phyloP scores from a whole-genome alignment of 2,329 filamentous ascomycete genomes.

The Ophiobolus disseminans region DNA sequence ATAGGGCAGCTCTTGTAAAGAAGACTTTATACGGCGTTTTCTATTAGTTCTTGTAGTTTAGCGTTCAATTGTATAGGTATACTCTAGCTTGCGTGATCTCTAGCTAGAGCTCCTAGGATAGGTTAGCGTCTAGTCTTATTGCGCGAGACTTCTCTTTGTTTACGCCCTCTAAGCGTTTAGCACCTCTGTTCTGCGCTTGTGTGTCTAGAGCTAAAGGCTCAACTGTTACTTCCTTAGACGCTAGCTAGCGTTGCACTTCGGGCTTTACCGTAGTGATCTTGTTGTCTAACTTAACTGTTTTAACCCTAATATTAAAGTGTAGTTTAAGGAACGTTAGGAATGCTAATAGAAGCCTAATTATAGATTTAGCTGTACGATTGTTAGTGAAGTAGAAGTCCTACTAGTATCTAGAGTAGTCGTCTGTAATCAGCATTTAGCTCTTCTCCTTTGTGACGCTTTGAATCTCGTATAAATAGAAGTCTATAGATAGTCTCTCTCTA shows the following conservation, averaged over 20 bases:
- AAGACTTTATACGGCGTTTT: slow-evolving; percentile 13
- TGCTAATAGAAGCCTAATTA: not conserved
- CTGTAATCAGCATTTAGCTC: slow-evolving; percentile 4
- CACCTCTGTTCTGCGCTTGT: slow-evolving; percentile 9
- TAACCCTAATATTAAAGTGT: slow-evolving; percentile 5
- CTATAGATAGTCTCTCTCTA: not conserved
- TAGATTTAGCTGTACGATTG: slow-evolving; percentile 1
- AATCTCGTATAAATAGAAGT: slow-evolving; percentile 6
- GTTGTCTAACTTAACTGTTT: slow-evolving; percentile 7
- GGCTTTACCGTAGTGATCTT: slow-evolving; percentile 3
- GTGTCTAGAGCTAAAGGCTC: slow-evolving; percentile 12
- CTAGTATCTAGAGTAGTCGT: not conserved
- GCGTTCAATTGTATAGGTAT: slow-evolving; percentile 15
- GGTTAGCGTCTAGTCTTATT: slow-evolving; percentile 7
- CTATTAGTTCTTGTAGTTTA: slow-evolving; percentile 8
- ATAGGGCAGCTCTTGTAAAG: slow-evolving; percentile 1
- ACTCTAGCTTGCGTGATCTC: slow-evolving; percentile 9
- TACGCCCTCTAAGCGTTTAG: slow-evolving; percentile 11
- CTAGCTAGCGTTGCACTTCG: slow-evolving; percentile 3
- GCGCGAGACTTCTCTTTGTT: slow-evolving; percentile 7
- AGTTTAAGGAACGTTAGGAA: slow-evolving; percentile 1
- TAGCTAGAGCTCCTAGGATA: slow-evolving; percentile 6
- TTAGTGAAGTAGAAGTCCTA: slow-evolving; percentile 10
- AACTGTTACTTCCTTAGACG: not conserved
- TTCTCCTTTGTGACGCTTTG: slow-evolving; percentile 7